Conservation (phyloP, 2,329 filamentous ascomycete genomes). For the Scedosporium minutisporum region DNA sequence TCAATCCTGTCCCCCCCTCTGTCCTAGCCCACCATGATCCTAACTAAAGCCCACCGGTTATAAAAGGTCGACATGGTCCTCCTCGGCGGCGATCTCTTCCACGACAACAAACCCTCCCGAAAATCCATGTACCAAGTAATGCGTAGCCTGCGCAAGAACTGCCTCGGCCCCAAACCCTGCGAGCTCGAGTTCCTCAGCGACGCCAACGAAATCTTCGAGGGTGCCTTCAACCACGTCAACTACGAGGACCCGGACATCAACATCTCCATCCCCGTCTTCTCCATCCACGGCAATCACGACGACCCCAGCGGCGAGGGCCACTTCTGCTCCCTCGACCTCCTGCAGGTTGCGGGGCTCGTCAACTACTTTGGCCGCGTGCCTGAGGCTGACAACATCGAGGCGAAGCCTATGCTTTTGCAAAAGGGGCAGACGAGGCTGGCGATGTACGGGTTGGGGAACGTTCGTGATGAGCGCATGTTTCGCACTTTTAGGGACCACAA, state of each 20-base stretch:
- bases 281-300: constrained; percentile 97
- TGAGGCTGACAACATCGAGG: constrained; percentile 84
- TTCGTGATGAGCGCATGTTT: constrained; percentile 89
- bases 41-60: constrained; percentile 1
- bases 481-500: constrained; percentile 87
- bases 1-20: neutral
- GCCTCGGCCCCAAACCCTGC: constrained; percentile 88
- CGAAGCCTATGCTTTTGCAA: constrained; percentile 86
- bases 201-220: constrained; percentile 80
- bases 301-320: constrained; percentile 96
- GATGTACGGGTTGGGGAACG: constrained; percentile 89
- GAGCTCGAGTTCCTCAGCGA: constrained; percentile 92
- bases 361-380: constrained; percentile 94
- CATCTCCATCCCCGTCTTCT: constrained; percentile 92
- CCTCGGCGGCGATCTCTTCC: constrained; percentile 88
- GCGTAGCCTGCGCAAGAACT: constrained; percentile 86
- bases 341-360: constrained; percentile 82
- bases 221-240: constrained; percentile 87
- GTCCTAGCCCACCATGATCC: neutral
- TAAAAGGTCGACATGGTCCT: constrained; percentile 84
- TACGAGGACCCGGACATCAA: constrained; percentile 98
- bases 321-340: constrained; percentile 78
- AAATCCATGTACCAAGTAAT: constrained; percentile 98
- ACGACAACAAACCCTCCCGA: constrained; percentile 93
- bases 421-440: constrained; percentile 91